Conservation (phyloP, 2,329 filamentous ascomycete genomes). For the Cadophora sp. region DNA sequence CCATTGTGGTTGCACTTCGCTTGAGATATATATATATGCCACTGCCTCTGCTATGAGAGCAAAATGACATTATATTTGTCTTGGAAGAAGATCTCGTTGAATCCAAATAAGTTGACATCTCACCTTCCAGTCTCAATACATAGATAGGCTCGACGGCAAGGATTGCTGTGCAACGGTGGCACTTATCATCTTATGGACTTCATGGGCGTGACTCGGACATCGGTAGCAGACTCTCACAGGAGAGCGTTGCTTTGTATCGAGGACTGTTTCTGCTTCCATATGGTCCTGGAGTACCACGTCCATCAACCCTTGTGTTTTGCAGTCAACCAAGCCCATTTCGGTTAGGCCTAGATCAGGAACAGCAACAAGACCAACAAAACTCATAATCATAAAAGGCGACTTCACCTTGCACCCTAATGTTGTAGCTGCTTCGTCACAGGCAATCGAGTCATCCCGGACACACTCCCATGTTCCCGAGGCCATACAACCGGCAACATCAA, state of each 20-base stretch:
- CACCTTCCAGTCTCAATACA: too few relatives aligned
- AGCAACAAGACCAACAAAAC: constrained; percentile 36
- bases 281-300: constrained; percentile 25
- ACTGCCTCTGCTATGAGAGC: background rate
- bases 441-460: constrained; percentile 33
- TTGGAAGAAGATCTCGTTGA: background rate
- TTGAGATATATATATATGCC: too few relatives aligned
- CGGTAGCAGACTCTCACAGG: constrained; percentile 26
- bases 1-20: background rate
- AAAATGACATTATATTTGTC: background rate
- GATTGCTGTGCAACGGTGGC: background rate
- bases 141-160: background rate
- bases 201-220: constrained; percentile 29
- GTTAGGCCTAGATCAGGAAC: constrained; percentile 37
- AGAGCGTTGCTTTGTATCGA: background rate
- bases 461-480: constrained; percentile 21
- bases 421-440: constrained; percentile 29
- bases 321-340: constrained; percentile 34
- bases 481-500: constrained; percentile 36
- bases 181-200: constrained; percentile 29
- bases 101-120: too few relatives aligned
- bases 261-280: background rate
- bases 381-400: constrained; percentile 40
- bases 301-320: constrained; percentile 30
- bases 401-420: constrained; percentile 34